Base-by-base conservation (phyloP, 2,329 filamentous ascomycete species). In the Xylaria polymorpha region DNA sequence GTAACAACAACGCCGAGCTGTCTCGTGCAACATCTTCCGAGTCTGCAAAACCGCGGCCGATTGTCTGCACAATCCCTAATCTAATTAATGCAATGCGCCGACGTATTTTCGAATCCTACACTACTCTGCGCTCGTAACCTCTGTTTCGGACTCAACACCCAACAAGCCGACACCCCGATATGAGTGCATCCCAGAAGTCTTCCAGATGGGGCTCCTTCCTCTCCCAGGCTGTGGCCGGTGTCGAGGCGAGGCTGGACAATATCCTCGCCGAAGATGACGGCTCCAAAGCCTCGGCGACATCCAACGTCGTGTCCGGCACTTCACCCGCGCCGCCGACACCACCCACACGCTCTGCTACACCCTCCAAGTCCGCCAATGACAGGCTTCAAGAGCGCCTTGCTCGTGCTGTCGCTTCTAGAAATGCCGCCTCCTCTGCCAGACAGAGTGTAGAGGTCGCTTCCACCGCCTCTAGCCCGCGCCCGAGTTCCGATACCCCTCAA, bases 231-330 rank as follows among this genome's bases (percentile, higher is more conserved):
- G 94, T 98, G 69, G 94, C 94, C 64, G 94, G 94, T 69, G 92
- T 99, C 67, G 96, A 99, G 83, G 97, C 94, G 68, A 90, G 93
- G 51, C 87, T 99, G 68, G 96, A 99, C 80, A 94, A 89, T 59
- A 97, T 99, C 67, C 87, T 99, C 69, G 90, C 94, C 63, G 94
- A 98, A 73, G 90, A 93, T 64, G 89, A 91, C 57, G 80, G 80
- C 39, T 80, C 81, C 60, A 83, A 81, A 64, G 82, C 81, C 67
- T 74, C 80, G 39, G 62, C 77, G 63, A 65, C 77, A 63, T 78
- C 76, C 46, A 74, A 76, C 32, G 61, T 32, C 53, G 55, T n/a
- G 35, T 71, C 78, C 41, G 55, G 70, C 35, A 59, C 74, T 44
- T 62, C 59, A 9, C 60, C 65, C 4, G 79, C 72, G 69, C 61